phyloP scores from a whole-genome alignment of 768 basidiomycete genomes.

The Suillus placidus region DNA sequence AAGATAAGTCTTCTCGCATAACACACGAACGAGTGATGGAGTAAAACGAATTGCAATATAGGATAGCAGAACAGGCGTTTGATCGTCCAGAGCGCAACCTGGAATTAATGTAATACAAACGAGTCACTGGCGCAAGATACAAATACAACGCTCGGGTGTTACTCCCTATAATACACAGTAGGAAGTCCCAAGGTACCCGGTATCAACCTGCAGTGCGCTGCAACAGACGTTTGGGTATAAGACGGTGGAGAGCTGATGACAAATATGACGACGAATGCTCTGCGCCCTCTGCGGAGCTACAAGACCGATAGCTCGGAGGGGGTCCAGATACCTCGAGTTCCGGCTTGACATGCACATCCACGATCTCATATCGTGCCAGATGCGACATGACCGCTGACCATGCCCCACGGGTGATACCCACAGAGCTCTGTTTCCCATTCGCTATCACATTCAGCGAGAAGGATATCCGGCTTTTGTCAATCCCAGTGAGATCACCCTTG shows the following conservation, averaged over 20 bases:
- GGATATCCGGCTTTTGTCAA: constrained; percentile 44
- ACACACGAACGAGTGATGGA: background rate
- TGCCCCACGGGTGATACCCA: constrained; percentile 54
- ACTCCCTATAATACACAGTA: background rate
- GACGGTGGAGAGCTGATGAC: background rate
- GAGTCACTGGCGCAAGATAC: background rate
- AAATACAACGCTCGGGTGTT: background rate
- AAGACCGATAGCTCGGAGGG: constrained; percentile 43
- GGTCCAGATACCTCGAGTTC: constrained; percentile 33
- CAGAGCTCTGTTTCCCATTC: constrained; percentile 36
- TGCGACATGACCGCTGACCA: constrained; percentile 48
- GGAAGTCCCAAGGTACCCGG: background rate
- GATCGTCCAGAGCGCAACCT: background rate
- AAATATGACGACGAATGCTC: background rate
- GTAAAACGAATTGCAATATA: background rate
- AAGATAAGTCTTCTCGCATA: background rate
- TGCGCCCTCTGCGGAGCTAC: constrained; percentile 8
- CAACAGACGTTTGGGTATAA: constrained; percentile 20
- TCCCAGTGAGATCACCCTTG: constrained; percentile 37
- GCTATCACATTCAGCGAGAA: constrained; percentile 43
- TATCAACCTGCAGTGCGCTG: constrained; percentile 2
- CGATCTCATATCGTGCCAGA: constrained; percentile 50
- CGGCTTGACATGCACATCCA: constrained; percentile 46
- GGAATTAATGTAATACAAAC: background rate
- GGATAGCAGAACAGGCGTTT: background rate